Base-by-base conservation (phyloP, 2,329 filamentous ascomycete genomes). In the Pseudocercospora musae region DNA sequence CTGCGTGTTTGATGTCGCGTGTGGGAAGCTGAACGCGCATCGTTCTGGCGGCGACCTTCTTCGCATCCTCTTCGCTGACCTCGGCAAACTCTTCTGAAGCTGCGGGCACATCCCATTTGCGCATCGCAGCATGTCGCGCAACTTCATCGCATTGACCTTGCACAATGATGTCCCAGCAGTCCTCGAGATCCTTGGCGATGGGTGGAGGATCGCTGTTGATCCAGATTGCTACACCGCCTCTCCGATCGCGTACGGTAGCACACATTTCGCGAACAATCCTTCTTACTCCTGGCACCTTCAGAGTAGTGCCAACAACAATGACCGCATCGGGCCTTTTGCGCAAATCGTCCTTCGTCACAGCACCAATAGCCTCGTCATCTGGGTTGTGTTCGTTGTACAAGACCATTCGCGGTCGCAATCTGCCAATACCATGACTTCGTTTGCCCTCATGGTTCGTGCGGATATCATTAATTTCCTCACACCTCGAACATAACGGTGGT, bases 351-450 rank as follows among this genome's bases (percentile, higher is more conserved):
- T 87, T 87, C 57, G 93, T 92, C 44, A 96, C 93, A 21, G 91
- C 91, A 48, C 94, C 93, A 74, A 99, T 99, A 13, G 95, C 94
- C 70, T 97, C 94, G 69, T 95, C 92, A 68, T 99, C 95, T 0
- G 95, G 95, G 73, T 98, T 97, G 75, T 91, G 89, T 76, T 99
- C 95, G 74, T 98, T 97, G 80, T 99, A 99, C 9, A 99, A 84
- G 4, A 98, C 94, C 80, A 99, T 97, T 61, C 95, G 87, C 21
- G 95, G 95, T 21, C 95, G 87, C 66, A 99, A 80, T 64, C 91
- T 87, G 46, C 95, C 95, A 70, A 99, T 90, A 1, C 95, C 95
- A 72, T 97, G 95, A 73, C 93, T 96, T 62, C 95, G 87, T 78
- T 96, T 94, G 54, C 93, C 92, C 11, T 88, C 90, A 65, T 87